Evolutionary conservation across 2,329 filamentous ascomycete genomes (phyloP).

Genomic region (Tolypocladium tropicale): DNA sequence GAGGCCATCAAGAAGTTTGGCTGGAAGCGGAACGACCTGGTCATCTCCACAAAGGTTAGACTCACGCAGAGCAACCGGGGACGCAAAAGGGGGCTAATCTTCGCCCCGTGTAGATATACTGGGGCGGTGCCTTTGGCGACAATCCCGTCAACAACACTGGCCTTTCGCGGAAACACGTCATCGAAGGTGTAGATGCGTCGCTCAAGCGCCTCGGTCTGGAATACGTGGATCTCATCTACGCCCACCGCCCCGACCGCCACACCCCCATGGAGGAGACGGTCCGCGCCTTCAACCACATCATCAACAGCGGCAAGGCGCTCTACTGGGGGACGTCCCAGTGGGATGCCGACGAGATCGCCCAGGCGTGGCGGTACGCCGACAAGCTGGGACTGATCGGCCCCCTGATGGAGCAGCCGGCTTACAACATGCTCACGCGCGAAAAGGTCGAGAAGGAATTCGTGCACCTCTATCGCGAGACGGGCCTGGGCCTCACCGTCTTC

Average conservation of each 20-base stretch:
- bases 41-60: constrained; percentile 48
- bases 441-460: constrained; percentile 55
- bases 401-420: constrained; percentile 56
- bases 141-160: constrained; percentile 58
- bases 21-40: constrained; percentile 51
- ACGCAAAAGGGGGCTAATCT: background rate
- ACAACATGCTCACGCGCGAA: constrained; percentile 52
- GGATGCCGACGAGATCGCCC: constrained; percentile 54
- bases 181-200: constrained; percentile 53
- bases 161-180: constrained; percentile 57
- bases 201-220: constrained; percentile 46
- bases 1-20: constrained; percentile 48
- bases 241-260: constrained; percentile 55
- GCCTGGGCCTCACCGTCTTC: constrained; percentile 53
- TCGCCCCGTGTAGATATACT: constrained; percentile 45
- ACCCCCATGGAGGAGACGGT: constrained; percentile 64
- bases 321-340: constrained; percentile 65
- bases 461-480: constrained; percentile 48
- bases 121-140: constrained; percentile 48
- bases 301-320: constrained; percentile 56
- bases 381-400: constrained; percentile 51
- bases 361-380: constrained; percentile 51
- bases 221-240: constrained; percentile 60
- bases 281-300: constrained; percentile 60
- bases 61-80: no score